Evolutionary conservation across 1,284 basidiomycete genomes (phyloP).

Genomic region (Malassezia caprae): DNA sequence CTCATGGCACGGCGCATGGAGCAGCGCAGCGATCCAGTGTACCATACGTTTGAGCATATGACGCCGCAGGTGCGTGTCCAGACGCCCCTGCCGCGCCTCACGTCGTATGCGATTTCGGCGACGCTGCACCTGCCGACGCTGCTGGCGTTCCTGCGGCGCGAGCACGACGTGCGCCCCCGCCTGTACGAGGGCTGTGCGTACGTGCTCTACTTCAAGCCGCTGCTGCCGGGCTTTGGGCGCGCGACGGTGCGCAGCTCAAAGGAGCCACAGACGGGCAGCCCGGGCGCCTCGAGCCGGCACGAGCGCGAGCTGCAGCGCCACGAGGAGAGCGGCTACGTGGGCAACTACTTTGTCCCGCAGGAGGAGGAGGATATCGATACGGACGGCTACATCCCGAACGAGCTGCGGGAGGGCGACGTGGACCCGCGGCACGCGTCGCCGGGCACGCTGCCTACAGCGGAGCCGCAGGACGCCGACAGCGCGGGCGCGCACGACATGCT

Average conservation of each 20-base stretch:
- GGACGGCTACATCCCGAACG: constrained; percentile 43
- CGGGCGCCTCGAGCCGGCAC: constrained; percentile 57
- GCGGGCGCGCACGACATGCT: constrained; percentile 13
- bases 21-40: constrained; percentile 35
- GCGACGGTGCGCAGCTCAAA: constrained; percentile 74
- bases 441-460: neutral
- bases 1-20: neutral
- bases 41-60: constrained; percentile 45
- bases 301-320: constrained; percentile 64
- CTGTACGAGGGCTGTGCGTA: constrained; percentile 88
- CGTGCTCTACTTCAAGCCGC: constrained; percentile 79
- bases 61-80: constrained; percentile 29
- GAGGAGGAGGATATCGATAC: constrained; percentile 40
- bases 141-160: constrained; percentile 66
- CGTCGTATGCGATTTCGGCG: constrained; percentile 70
- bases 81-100: constrained; percentile 40
- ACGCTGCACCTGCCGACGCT: constrained; percentile 50
- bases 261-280: constrained; percentile 53
- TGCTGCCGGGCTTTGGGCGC: constrained; percentile 79
- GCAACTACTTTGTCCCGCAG: constrained; percentile 48
- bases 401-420: constrained; percentile 27
- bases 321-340: constrained; percentile 80
- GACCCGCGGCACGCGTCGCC: constrained; percentile 16
- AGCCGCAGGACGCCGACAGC: constrained; percentile 8
- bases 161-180: constrained; percentile 79